Conservation (phyloP, 1,284 basidiomycete species). For the Ganoderma sinense region DNA sequence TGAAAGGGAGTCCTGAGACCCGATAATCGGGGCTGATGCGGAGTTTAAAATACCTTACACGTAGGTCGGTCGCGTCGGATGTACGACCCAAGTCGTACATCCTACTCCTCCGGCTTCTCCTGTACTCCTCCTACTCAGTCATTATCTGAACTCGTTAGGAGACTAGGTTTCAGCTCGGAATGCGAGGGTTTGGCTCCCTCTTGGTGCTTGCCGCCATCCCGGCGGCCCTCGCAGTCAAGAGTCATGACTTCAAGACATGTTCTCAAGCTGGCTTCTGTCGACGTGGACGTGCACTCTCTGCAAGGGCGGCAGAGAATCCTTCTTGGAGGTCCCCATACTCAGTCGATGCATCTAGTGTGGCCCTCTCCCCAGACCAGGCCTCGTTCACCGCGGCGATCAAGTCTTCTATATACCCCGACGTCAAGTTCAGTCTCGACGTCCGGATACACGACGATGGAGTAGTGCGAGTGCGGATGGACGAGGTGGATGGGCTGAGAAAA, state of each 20-base stretch:
- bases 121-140: background rate
- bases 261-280: conserved; percentile 91
- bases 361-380: conserved; percentile 60
- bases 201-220: conserved; percentile 36
- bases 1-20: background rate
- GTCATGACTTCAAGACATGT: conserved; percentile 92
- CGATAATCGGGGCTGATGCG: background rate
- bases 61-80: background rate
- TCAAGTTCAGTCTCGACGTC: conserved; percentile 83
- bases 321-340: conserved; percentile 89
- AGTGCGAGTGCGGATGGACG: conserved; percentile 86
- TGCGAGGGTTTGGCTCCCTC: conserved; percentile 36
- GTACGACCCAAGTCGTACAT: background rate
- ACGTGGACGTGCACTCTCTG: conserved; percentile 82
- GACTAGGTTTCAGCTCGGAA: conserved; percentile 9
- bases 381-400: conserved; percentile 75
- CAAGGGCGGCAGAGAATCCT: conserved; percentile 62
- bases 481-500: conserved; percentile 78
- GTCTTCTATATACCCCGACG: conserved; percentile 83
- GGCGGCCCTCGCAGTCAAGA: conserved; percentile 63
- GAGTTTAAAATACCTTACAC: background rate
- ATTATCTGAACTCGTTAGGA: background rate
- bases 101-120: background rate
- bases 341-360: conserved; percentile 62
- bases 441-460: conserved; percentile 87